Percentiles rank a stretch among this genome's conserved stretches.
These are phyloP conservation scores for Beauveria sp. DNA, from an alignment of 2,329 filamentous ascomycete genomes.

Conservation along the genomic window DNA sequence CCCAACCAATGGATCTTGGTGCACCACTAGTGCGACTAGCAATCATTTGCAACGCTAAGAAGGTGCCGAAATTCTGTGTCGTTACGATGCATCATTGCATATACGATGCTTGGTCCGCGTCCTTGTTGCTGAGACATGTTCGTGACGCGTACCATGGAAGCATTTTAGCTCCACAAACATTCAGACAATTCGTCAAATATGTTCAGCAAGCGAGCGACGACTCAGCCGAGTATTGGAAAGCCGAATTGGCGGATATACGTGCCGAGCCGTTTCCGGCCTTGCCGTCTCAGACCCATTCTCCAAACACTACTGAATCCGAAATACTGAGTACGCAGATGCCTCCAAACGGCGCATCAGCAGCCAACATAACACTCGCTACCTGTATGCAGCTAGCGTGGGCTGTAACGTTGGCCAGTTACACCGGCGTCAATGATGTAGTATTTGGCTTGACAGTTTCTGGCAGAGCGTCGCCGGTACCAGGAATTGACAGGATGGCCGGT, in stretches of 20 bases:
- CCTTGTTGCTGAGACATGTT: neutral
- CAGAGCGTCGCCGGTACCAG: constrained; percentile 8
- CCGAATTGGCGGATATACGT: constrained; percentile 19
- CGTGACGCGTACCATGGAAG: neutral
- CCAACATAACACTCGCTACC: constrained; percentile 29
- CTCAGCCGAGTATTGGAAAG: neutral
- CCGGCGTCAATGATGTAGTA: constrained; percentile 10
- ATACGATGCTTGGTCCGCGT: neutral
- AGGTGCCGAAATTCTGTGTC: neutral
- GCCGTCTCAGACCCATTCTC: constrained; percentile 22
- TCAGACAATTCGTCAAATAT: neutral
- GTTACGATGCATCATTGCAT: constrained; percentile 1
- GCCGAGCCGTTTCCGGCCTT: constrained; percentile 30
- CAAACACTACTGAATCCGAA: constrained; percentile 3
- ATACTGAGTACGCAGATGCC: neutral
- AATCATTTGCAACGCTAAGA: neutral
- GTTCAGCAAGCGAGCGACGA: neutral
- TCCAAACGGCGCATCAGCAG: neutral
- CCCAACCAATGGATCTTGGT: neutral
- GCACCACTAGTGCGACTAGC: neutral
- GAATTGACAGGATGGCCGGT: constrained; percentile 11
- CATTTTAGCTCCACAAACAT: neutral
- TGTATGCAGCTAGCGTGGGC: constrained; percentile 10
- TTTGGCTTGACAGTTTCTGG: constrained; percentile 12
- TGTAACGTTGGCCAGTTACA: constrained; percentile 1